Base-by-base conservation (phyloP, 331 rosid species). In the Spiraea crenata region DNA sequence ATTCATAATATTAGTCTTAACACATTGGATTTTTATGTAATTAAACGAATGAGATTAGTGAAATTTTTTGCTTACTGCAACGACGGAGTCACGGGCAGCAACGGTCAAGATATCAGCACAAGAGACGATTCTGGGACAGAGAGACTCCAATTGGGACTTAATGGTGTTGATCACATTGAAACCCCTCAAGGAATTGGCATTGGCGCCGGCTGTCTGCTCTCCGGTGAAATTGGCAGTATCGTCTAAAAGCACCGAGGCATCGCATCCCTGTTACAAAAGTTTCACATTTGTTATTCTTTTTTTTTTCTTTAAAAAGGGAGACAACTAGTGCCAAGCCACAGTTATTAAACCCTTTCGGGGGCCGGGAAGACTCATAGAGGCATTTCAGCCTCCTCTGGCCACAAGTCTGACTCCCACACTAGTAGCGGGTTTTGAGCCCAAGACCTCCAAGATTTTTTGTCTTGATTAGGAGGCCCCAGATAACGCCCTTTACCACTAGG, bases 61-160 rank as follows among this genome's bases (percentile, higher is more conserved):
- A 25, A 25, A 16, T 35, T 13, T 31, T 40, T 16, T 14, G 35
- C 86, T 84, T 71, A 92, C 98, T 13, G 85, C 85, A 45, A 87
- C 89, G 1, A 84, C 86, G 0, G 98, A 89, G 45, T 92, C 98
- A 7, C 93, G 75, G 0, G 96, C 93, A 7, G 93, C 95, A 41
- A 88, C 73, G 0, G 86, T 63, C 7, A 88, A 14, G 6, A 92
- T 86, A 55, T 90, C 98, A 46, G 96, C 87, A 72, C 98, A 92
- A 17, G 96, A 90, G 7, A 90, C 93, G 1, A 77, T 82, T 54
- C 80, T 77, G 0, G 96, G 78, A 19, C 98, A 90, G 6, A 42
- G 19, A 1, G 45, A 75, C 73, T 92, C 97, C 4, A 90, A 11
- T 57, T 78, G 71, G 12, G 84, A 60, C 66, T 92, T 92, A 3